These are phyloP conservation scores for Clavariopsis aquatica DNA, from an alignment of 495 filamentous ascomycete genomes.

Conservation along the genomic window DNA sequence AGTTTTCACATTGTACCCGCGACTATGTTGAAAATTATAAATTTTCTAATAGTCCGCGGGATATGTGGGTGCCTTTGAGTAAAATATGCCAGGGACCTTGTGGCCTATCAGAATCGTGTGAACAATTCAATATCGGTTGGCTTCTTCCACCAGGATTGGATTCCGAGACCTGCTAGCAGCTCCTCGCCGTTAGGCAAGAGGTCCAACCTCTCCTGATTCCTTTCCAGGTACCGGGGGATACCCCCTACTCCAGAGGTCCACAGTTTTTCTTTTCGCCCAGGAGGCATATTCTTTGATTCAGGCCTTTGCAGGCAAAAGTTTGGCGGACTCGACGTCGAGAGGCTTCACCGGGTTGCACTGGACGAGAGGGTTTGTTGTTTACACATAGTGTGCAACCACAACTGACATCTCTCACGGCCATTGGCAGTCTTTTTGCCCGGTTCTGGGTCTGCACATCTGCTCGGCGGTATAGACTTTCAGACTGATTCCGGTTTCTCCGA, in stretches of 20 bases:
- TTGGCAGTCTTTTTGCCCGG: not conserved
- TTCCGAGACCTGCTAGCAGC: slow-evolving; percentile 23
- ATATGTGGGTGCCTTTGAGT: slow-evolving; percentile 25
- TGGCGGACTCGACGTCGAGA: not conserved
- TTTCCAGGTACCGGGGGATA: slow-evolving; percentile 27
- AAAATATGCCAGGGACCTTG: slow-evolving; percentile 36
- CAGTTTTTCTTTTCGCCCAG: not conserved
- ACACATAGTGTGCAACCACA: not conserved
- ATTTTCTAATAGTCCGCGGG: not conserved
- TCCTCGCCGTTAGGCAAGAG: not conserved
- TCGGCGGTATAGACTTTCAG: not conserved
- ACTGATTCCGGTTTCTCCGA: not conserved
- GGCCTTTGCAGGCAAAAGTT: slow-evolving; percentile 1
- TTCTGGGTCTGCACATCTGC: not conserved
- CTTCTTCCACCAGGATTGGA: slow-evolving; percentile 29
- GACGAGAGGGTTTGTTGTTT: not conserved
- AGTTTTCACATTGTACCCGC: not conserved
- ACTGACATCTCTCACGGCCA: not conserved
- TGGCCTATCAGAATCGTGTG: slow-evolving; percentile 28
- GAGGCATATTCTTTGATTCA: not conserved
- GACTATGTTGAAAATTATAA: not conserved
- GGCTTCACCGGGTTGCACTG: not conserved
- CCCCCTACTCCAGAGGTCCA: slow-evolving; percentile 36
- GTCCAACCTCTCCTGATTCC: slow-evolving; percentile 26
- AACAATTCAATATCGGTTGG: slow-evolving; percentile 28